A percentile compares a stretch with the other conserved stretches of the same genome.
Evolutionary conservation across 805 yeast genomes (phyloP).

Genomic region (Metschnikowia peoriensis): DNA sequence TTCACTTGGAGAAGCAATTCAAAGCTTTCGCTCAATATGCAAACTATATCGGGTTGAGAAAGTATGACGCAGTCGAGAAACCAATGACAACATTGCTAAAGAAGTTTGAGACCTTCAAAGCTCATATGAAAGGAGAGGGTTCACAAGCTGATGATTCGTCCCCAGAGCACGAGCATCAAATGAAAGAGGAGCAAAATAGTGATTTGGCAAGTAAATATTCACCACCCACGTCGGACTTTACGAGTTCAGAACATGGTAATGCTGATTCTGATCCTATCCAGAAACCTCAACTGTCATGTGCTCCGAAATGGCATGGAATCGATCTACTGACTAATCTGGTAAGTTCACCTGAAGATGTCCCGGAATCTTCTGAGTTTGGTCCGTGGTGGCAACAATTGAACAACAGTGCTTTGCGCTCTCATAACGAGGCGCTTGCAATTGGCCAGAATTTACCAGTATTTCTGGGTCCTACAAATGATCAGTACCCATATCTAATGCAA

Average conservation of each 20-base stretch:
- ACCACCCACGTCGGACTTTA: slow-evolving; percentile 4
- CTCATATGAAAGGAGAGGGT: slow-evolving; percentile 1
- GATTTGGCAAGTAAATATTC: neutral
- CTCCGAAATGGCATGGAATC: neutral
- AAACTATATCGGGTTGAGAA: slow-evolving; percentile 15
- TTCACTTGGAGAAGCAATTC: slow-evolving; percentile 17
- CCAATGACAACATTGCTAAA: slow-evolving; percentile 14
- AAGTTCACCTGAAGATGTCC: neutral
- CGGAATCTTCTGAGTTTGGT: neutral
- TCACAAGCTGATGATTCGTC: neutral
- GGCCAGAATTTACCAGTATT: neutral
- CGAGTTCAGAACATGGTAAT: neutral
- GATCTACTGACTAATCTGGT: neutral
- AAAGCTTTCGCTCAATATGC: slow-evolving; percentile 15
- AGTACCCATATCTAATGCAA: neutral
- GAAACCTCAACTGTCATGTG: neutral
- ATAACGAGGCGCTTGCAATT: neutral
- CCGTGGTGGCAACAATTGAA: slow-evolving; percentile 5
- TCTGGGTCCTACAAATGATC: neutral
- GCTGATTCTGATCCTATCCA: neutral
- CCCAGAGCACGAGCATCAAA: neutral
- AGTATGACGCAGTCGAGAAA: slow-evolving; percentile 17
- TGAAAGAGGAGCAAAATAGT: slow-evolving; percentile 1
- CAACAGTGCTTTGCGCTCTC: neutral
- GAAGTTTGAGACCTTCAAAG: slow-evolving; percentile 11